Conservation (phyloP, 768 basidiomycete genomes). For the Amanita exitialis region DNA sequence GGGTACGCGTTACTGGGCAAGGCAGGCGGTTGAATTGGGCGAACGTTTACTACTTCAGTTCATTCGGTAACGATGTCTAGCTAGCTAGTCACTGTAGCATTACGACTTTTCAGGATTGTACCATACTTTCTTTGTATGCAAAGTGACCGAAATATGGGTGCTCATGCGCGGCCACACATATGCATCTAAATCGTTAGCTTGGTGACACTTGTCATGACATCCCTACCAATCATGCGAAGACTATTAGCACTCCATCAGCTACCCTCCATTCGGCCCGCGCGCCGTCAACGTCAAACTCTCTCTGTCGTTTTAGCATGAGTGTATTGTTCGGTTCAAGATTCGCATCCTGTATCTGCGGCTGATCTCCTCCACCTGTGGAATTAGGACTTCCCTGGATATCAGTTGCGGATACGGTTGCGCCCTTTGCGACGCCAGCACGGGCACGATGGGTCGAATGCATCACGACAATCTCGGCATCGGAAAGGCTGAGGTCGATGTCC, state of each 20-base stretch:
- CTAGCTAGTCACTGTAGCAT: not conserved
- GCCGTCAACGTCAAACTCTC: conserved; percentile 48
- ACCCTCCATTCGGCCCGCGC: conserved; percentile 65
- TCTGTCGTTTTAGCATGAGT: conserved; percentile 45
- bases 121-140: too few relatives aligned
- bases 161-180: too few relatives aligned
- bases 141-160: not conserved
- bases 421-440: conserved; percentile 1
- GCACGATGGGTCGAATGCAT: conserved; percentile 11
- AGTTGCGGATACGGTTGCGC: not conserved
- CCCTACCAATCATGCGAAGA: conserved; percentile 34
- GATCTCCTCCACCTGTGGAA: not conserved
- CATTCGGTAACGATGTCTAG: not conserved
- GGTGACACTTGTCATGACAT: too few relatives aligned
- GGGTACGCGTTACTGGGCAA: conserved; percentile 65
- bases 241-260: conserved; percentile 35
- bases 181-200: too few relatives aligned
- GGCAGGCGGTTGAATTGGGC: conserved; percentile 18
- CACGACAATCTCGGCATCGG: conserved; percentile 44
- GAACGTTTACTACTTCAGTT: too few relatives aligned
- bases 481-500: conserved; percentile 46
- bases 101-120: not conserved
- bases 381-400: not conserved
- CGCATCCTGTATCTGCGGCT: conserved; percentile 1
- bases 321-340: conserved; percentile 18